phyloP scores from a whole-genome alignment of 139 green algal species.

The Trebouxia sp. region DNA sequence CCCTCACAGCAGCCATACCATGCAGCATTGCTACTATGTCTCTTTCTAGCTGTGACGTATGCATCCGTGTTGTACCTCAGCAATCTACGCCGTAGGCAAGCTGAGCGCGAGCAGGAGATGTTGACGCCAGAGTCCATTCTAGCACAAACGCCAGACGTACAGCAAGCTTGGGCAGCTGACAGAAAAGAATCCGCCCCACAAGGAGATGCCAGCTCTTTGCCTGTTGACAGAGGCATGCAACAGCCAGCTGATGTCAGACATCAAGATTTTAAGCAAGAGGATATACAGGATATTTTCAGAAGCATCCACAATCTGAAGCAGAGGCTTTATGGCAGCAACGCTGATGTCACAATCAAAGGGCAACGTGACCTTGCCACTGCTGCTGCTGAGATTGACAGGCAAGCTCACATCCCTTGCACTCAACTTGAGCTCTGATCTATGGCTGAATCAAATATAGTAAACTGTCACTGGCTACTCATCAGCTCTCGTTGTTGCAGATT shows the following conservation, averaged over 20 bases:
- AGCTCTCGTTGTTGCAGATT: background rate
- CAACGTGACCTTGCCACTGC: slow-evolving; percentile 13
- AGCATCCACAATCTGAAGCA: background rate
- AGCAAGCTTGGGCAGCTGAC: background rate
- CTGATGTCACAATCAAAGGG: background rate
- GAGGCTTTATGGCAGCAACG: background rate
- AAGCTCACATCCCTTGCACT: no score
- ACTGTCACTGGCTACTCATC: background rate
- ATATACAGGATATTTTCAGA: background rate
- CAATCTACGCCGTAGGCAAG: background rate
- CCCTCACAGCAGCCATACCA: background rate
- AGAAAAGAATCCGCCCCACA: background rate
- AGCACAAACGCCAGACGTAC: background rate
- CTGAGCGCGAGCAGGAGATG: background rate
- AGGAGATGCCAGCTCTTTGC: slow-evolving; percentile 9
- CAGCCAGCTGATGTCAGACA: background rate
- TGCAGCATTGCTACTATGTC: background rate
- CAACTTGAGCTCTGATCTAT: no score
- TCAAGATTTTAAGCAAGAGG: background rate
- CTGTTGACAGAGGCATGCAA: background rate
- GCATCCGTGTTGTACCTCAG: background rate
- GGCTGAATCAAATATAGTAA: no score
- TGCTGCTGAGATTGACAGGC: slow-evolving; percentile 16
- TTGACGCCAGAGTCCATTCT: slow-evolving; percentile 10
- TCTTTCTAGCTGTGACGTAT: background rate